Evolutionary conservation across 2,329 filamentous ascomycete species (phyloP).

Genomic region (Diaporthe amygdali): DNA sequence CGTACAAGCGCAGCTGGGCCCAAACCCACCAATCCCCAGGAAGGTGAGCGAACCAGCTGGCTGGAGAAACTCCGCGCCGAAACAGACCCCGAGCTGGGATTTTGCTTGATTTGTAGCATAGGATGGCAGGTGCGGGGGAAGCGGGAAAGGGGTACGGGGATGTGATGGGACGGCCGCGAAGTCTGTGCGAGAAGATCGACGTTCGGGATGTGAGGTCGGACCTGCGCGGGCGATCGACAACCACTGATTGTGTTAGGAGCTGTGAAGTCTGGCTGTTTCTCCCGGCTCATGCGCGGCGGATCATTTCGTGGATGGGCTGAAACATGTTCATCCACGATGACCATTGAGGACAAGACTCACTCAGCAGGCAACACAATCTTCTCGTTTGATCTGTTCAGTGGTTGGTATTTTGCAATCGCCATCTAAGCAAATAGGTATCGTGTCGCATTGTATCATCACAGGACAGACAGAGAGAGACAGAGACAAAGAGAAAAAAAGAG

Average conservation of each 20-base stretch:
- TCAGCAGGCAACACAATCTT: not conserved
- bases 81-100: not conserved
- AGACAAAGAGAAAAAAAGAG: not conserved
- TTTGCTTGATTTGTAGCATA: not conserved
- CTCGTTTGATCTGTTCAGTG: not conserved
- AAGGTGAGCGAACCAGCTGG: too few relatives aligned
- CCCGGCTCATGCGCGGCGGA: too few relatives aligned
- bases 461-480: not conserved
- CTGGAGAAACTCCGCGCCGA: too few relatives aligned
- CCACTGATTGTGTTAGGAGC: too few relatives aligned
- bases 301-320: too few relatives aligned
- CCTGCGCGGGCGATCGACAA: not conserved
- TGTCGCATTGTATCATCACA: not conserved
- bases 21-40: too few relatives aligned
- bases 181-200: not conserved
- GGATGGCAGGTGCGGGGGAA: not conserved
- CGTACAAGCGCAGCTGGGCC: too few relatives aligned
- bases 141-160: not conserved
- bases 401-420: constrained; percentile 2
- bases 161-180: not conserved
- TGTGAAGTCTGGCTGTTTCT: too few relatives aligned
- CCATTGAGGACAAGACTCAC: not conserved
- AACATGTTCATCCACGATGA: not conserved
- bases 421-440: constrained; percentile 25
- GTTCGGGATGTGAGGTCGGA: not conserved